Base-by-base conservation (phyloP, 2,329 filamentous ascomycete genomes). In the Achaetomium macrosporum region DNA sequence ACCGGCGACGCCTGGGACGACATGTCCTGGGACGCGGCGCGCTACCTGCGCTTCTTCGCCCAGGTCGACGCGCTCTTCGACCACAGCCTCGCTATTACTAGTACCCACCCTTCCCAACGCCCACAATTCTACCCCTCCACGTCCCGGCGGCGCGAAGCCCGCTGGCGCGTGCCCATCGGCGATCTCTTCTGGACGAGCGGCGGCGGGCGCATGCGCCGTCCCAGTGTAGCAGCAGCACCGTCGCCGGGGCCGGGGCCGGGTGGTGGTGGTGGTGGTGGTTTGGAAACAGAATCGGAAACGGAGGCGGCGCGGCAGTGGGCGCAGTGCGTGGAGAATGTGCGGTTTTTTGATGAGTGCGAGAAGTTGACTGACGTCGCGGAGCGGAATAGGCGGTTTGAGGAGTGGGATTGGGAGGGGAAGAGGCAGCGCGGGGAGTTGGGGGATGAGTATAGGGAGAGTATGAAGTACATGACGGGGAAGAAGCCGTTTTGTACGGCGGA, bases 401-500 rank as follows among this genome's bases (percentile, higher is more conserved):
- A 11, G 19, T 47, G 20, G 9, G 35, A 17, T 19, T 53, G 30
- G 43, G 5, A 36, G 9, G 49, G 47, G 5, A 47, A 29, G 29
- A 12, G 1, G 2, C 9, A 12, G 10, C 31, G 17, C 5, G 50
- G 43, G 11, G 17, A 48, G 50, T 2, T 53, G 11, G 54, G 54
- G 5, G 15, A 12, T 7, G 13, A 39, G 7, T 56, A 56, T 17
- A 20, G 48, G 5, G 35, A 49, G 29, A 50, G 44, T 25, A 54
- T 59, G 52, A 5, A 15, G 5, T 17, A 45, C n/a, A 41, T 55
- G 35, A 8, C 44, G 1, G 45, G 42, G 2, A 57, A 55, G 16
- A 41, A 41, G 36, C 58, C 57, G 29, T 59, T 56, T 17, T 15
- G 54, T 5, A 57, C 57, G 1, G 7, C 10, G n/a, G 37, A 48